Conservation (phyloP, 129 eudicot species). For the Flaveria bidentis region DNA sequence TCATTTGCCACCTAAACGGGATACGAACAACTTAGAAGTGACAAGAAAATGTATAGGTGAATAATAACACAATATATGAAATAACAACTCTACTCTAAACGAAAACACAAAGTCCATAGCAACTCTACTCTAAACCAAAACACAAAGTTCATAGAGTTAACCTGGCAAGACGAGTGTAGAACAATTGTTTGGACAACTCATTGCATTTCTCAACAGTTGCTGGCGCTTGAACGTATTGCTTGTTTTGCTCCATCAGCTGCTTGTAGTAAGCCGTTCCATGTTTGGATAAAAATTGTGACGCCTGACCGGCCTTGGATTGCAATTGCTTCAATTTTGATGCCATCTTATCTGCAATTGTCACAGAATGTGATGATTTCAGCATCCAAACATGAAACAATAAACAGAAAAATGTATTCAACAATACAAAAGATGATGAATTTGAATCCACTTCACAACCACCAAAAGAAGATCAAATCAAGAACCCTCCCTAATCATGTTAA, state of each 20-base stretch:
- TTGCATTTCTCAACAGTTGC: constrained; percentile 76
- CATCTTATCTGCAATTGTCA: constrained; percentile 45
- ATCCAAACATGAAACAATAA: constrained; percentile 17
- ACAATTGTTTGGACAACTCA: constrained; percentile 67
- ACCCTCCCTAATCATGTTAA: background rate
- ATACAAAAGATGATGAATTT: background rate
- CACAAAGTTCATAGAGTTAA: constrained; percentile 18
- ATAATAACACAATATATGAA: background rate
- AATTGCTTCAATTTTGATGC: constrained; percentile 69
- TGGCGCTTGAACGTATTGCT: constrained; percentile 67
- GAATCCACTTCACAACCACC: constrained; percentile 6
- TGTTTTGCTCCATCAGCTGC: constrained; percentile 76
- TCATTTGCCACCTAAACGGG: background rate
- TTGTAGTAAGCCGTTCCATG: constrained; percentile 72
- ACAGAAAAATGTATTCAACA: background rate
- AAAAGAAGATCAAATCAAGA: constrained; percentile 6
- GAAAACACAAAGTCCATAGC: background rate
- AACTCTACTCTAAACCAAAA: background rate
- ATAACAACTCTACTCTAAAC: background rate
- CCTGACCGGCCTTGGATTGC: constrained; percentile 69
- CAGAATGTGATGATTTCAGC: constrained; percentile 15
- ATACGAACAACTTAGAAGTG: background rate
- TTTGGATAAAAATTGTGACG: constrained; percentile 52
- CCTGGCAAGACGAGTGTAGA: constrained; percentile 96
- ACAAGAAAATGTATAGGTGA: constrained; percentile 7